A percentile compares a stretch with the other conserved stretches of the same genome.
These are phyloP conservation scores for Micractinium sp. DNA, from an alignment of 139 green algal species.

Conservation along the genomic window DNA sequence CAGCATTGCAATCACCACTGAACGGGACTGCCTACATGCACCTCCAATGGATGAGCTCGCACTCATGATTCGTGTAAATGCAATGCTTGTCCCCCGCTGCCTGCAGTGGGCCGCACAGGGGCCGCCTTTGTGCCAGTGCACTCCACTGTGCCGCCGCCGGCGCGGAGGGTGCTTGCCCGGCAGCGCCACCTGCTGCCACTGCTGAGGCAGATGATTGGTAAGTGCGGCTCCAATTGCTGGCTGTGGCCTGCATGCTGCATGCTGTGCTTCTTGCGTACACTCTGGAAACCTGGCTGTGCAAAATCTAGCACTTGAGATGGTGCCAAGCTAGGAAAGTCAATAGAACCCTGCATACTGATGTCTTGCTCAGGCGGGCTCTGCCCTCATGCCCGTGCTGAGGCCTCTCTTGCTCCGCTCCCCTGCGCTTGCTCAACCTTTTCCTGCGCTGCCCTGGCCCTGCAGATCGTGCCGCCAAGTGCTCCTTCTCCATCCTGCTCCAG, in stretches of 20 bases:
- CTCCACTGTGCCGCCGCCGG: neutral
- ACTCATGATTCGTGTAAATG: neutral
- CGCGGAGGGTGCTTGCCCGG: conserved; percentile 22
- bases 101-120: conserved; percentile 14
- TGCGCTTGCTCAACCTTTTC: too few relatives aligned
- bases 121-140: neutral
- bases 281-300: too few relatives aligned
- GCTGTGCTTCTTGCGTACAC: too few relatives aligned
- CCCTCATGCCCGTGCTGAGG: too few relatives aligned
- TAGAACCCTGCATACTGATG: neutral
- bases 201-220: conserved; percentile 38
- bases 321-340: too few relatives aligned
- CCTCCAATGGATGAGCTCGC: neutral
- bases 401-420: neutral
- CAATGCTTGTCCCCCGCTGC: too few relatives aligned
- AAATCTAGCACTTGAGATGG: too few relatives aligned
- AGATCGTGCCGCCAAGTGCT: conserved; percentile 59
- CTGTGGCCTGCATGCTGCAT: too few relatives aligned
- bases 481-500: conserved; percentile 67
- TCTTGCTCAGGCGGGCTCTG: neutral
- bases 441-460: conserved; percentile 1
- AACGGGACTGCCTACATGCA: too few relatives aligned
- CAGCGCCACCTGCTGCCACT: conserved; percentile 39
- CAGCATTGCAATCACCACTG: too few relatives aligned
- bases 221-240: neutral